A percentile compares a stretch with the other conserved stretches of the same genome.
These are phyloP conservation scores for Fusarium proliferatum DNA, from an alignment of 2,329 filamentous ascomycete genomes.

Conservation along the genomic window DNA sequence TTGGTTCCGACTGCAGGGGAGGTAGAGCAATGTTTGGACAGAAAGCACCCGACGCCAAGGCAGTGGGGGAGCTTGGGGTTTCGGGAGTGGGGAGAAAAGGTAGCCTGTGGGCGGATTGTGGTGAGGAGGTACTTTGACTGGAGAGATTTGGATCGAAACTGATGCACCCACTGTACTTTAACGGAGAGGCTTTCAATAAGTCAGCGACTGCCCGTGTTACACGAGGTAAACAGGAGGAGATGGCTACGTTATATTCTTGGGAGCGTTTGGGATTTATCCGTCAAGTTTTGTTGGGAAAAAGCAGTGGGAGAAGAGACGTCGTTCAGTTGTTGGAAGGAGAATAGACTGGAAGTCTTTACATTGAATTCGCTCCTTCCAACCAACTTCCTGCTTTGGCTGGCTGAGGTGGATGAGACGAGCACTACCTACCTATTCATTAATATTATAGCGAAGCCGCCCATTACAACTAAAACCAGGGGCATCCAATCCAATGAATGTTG, in stretches of 20 bases:
- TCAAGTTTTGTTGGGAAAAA: not conserved
- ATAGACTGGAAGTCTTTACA: not conserved
- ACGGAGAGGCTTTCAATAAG: slow-evolving; percentile 21
- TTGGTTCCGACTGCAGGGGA: slow-evolving; percentile 44
- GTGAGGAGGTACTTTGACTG: slow-evolving; percentile 21
- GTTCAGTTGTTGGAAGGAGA: not conserved
- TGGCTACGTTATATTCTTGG: not conserved
- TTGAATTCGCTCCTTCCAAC: not conserved
- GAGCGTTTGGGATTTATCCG: not conserved
- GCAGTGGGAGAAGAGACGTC: not conserved
- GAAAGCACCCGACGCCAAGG: slow-evolving; percentile 33
- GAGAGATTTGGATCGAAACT: slow-evolving; percentile 20
- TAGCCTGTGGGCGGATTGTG: slow-evolving; percentile 16
- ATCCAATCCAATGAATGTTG: not conserved
- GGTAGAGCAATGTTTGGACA: slow-evolving; percentile 36
- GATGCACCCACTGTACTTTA: slow-evolving; percentile 14
- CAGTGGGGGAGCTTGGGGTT: slow-evolving; percentile 15
- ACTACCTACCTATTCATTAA: not conserved
- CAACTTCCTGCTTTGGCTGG: not conserved
- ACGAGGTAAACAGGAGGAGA: not conserved
- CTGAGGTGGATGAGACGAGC: not conserved
- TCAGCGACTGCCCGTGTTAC: not conserved
- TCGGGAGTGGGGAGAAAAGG: slow-evolving; percentile 20
- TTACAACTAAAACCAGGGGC: not conserved
- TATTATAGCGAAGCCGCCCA: not conserved